Evolutionary conservation across 2,329 filamentous ascomycete genomes (phyloP), one percentile per base, ranked within the genome.

Genomic region (Didymella pomorum): DNA sequence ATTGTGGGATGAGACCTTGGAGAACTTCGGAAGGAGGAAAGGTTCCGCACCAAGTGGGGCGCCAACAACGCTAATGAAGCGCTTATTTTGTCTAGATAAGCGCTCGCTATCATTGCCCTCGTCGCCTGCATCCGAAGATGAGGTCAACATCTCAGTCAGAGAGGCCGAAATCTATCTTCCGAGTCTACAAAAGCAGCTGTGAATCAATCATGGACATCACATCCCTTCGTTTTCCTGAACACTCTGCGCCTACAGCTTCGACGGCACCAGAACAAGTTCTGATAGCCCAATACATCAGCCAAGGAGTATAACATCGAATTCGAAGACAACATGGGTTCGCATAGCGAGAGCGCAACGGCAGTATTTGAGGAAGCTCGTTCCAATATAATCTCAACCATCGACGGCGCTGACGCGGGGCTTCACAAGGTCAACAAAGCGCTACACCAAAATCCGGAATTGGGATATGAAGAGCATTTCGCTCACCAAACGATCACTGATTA

Each of bases 361-460:
- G 25, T 16, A 2, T 23, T 52, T 5, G 52, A 51, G 18, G 29
- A 41, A n/a, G 29, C 29, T 18, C 59, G 55, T 5, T 43, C 33
- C 4, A 65, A 49, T 12, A 39, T 65, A 9, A 14, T 28, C 4
- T 56, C 52, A 4, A 60, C 60, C 4, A 63, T 69, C 20, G 59
- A 66, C 11, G 26, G 28, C 2, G 53, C 51, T 16, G 47, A 52
- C 21, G 18, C 45, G 7, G 53, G 53, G 21, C 52, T 69, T 16
- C 56, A 52, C 28, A 60, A 63, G 16, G 33, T 84, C 54, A 83
- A 81, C 69, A 79, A 80, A 47, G 79, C 79, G 58, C 82, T 85
- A 14, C 82, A 83, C 65, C 79, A 82, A 48, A 79, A 84, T 52
- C 82, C 82, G 0, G 82, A 84, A 62, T 67, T 82, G 0, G 79